Conservation (phyloP, 2,329 filamentous ascomycete genomes). For the Acephala macrosclerotiorum region DNA sequence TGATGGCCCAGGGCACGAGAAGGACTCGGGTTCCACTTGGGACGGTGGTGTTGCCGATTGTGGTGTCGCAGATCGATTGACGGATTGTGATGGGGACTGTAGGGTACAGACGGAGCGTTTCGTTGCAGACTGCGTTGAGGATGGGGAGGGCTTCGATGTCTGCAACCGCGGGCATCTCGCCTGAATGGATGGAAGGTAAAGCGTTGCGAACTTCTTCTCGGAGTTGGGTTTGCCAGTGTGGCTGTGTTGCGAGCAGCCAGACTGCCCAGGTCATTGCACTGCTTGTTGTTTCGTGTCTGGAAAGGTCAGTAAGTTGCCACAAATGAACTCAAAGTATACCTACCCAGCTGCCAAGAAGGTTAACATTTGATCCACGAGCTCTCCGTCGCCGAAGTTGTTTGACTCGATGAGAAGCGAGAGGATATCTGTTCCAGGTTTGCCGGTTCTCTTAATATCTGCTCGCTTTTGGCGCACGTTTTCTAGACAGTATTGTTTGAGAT, state of each 20-base stretch:
- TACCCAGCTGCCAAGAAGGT: conserved; percentile 74
- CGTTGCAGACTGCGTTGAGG: conserved; percentile 77
- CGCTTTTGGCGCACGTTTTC: conserved; percentile 48
- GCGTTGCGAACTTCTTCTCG: conserved; percentile 69
- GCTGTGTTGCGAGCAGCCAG: conserved; percentile 70
- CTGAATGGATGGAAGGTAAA: conserved; percentile 56
- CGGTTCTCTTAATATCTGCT: neutral
- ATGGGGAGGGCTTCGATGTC: conserved; percentile 69
- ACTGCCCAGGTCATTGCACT: conserved; percentile 74
- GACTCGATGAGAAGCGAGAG: conserved; percentile 76
- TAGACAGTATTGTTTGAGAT: conserved; percentile 9
- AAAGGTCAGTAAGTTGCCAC: neutral
- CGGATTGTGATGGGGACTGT: conserved; percentile 75
- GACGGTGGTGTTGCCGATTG: conserved; percentile 67
- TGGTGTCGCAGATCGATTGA: conserved; percentile 66
- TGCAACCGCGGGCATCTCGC: conserved; percentile 56
- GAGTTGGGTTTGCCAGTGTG: conserved; percentile 67
- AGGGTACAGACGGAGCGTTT: conserved; percentile 73
- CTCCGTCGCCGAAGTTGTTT: conserved; percentile 76
- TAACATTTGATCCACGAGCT: conserved; percentile 84
- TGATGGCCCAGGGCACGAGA: conserved; percentile 64
- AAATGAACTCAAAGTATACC: neutral
- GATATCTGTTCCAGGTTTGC: conserved; percentile 61
- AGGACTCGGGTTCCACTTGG: conserved; percentile 73
- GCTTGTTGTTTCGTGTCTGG: conserved; percentile 62